Percentiles rank a stretch among this genome's conserved stretches.
Conservation (phyloP, 129 eudicot species). For the Flaveria bidentis region DNA sequence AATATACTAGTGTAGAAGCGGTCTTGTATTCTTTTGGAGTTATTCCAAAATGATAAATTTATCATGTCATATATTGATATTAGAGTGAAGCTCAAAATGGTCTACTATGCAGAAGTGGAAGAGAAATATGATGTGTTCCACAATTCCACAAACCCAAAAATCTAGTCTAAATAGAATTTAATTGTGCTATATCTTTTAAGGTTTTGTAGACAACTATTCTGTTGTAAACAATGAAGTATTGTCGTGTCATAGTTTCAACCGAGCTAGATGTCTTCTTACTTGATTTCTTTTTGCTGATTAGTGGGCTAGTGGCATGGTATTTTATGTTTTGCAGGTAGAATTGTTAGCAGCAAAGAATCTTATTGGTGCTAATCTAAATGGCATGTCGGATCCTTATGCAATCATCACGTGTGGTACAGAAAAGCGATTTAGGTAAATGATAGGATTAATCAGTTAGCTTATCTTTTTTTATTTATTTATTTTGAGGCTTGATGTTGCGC, state of each 20-base stretch:
- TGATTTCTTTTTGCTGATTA: conserved; percentile 18
- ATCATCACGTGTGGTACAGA: conserved; percentile 93
- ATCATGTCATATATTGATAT: conserved; percentile 5
- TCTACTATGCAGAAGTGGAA: not conserved
- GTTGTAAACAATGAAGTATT: not conserved
- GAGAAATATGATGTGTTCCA: conserved; percentile 7
- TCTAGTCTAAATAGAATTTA: conserved; percentile 11
- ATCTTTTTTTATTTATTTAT: not conserved
- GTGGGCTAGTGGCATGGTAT: conserved; percentile 6
- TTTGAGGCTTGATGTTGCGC: conserved; percentile 3
- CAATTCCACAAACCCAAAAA: not conserved
- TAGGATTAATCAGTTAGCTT: not conserved
- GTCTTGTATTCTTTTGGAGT: not conserved
- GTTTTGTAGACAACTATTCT: not conserved
- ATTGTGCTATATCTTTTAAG: not conserved
- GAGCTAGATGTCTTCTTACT: conserved; percentile 16
- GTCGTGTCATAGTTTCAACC: not conserved
- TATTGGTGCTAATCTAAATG: conserved; percentile 87
- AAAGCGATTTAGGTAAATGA: conserved; percentile 88
- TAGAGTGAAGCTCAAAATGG: conserved; percentile 21
- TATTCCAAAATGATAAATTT: not conserved
- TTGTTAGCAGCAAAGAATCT: conserved; percentile 95
- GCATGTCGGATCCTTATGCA: conserved; percentile 99
- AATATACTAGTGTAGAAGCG: not conserved
- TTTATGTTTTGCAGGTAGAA: conserved; percentile 56